Base-by-base conservation (phyloP, 306 rosid genomes). In the Pyrus betulifolia region DNA sequence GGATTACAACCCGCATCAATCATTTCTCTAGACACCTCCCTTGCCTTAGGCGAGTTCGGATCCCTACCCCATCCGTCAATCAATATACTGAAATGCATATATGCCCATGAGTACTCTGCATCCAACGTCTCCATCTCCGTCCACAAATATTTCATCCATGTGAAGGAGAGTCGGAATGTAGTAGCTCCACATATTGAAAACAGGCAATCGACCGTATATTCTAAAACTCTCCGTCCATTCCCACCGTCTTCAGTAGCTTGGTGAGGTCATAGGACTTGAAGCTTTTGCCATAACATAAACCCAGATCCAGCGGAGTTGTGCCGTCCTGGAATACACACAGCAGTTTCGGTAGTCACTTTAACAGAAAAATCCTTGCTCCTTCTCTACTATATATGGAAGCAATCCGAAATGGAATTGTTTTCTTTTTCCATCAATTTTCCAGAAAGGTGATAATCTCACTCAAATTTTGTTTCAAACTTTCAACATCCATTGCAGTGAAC, bases 221-320 rank as follows among this genome's bases (percentile, higher is more conserved):
- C 57, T 61, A 94, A 84, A 87, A 61, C 45, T 61, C 81, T 77
- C 83, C 33, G 84, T 75, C 66, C 44, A 54, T 81, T 14, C 87
- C 87, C 75, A 88, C 86, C 15, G 72, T 70, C 93, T 89, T 95
- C 75, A 95, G 71, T 76, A 90, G 83, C 83, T 78, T 85, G 40
- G 97, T 92, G 72, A 95, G 97, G 74, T 92, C 97, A 70, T 77
- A 90, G 28, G 98, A 92, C 84, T 88, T 89, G 87, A 92, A 95
- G 73, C 90, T 90, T 81, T 89, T 95, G 67, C 98, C 98, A 77
- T 85, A 95, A 86, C 97, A 90, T 10, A 92, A 65, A 78, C 93
- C 83, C 70, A 92, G 77, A 87, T 95, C 97, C 86, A 95, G 59
- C 18, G 97, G 77, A 54, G 93, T 90, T 84, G 82, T 89, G 46